Percentiles rank a stretch among this genome's conserved stretches.
phyloP scores from a whole-genome alignment of 1,139 yeast species.

The Starmera stellimalicola region DNA sequence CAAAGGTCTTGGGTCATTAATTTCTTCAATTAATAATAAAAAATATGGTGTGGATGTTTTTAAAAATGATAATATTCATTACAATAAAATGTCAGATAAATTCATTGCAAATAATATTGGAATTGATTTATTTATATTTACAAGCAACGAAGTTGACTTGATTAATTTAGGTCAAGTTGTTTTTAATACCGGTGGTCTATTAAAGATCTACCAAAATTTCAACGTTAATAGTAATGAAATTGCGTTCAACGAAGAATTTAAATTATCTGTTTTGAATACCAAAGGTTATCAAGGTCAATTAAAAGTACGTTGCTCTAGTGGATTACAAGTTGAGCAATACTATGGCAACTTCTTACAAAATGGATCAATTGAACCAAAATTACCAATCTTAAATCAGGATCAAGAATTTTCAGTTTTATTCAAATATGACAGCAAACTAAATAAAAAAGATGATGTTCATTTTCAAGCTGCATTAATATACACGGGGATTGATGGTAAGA shows the following conservation, averaged over 20 bases:
- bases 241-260: conserved; percentile 52
- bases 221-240: conserved; percentile 63
- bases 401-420: conserved; percentile 66
- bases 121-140: conserved; percentile 64
- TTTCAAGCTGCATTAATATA: conserved; percentile 87
- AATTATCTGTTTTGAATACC: conserved; percentile 32
- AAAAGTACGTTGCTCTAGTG: conserved; percentile 82
- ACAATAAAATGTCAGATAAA: conserved; percentile 49
- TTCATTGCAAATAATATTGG: conserved; percentile 58
- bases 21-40: conserved; percentile 30
- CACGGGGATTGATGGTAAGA: conserved; percentile 64
- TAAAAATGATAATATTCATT: conserved; percentile 54
- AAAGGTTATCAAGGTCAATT: conserved; percentile 76
- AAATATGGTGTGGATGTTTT: conserved; percentile 51
- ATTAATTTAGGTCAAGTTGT: conserved; percentile 65
- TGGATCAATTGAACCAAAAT: conserved; percentile 44
- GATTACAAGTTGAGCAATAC: conserved; percentile 75
- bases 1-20: conserved; percentile 76
- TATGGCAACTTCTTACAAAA: conserved; percentile 42
- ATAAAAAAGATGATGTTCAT: conserved; percentile 68
- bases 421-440: conserved; percentile 68
- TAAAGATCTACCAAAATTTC: conserved; percentile 61
- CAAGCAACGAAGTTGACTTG: conserved; percentile 60
- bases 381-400: conserved; percentile 58
- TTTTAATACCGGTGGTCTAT: conserved; percentile 62